A percentile compares a stretch with the other conserved stretches of the same genome.
Conservation (phyloP, 495 filamentous ascomycete species). For the Schizothecium vesticola region DNA sequence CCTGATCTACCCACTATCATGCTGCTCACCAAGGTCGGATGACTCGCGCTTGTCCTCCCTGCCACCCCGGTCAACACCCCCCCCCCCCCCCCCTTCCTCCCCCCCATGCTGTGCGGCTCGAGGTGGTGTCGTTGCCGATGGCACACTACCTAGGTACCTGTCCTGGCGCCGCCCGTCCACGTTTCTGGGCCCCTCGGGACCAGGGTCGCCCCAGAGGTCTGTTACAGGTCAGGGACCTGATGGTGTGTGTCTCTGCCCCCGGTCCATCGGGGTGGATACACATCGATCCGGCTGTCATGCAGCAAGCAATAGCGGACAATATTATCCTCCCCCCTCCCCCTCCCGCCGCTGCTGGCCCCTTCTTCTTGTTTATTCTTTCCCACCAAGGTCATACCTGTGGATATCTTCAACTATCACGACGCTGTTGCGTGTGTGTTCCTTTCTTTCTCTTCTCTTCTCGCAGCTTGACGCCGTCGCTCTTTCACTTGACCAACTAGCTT, state of each 20-base stretch:
- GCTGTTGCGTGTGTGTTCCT: slow-evolving; percentile 43
- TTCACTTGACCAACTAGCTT: slow-evolving; percentile 54
- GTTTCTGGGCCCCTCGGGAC: slow-evolving; percentile 19
- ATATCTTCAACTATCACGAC: slow-evolving; percentile 38
- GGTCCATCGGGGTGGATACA: slow-evolving; percentile 31
- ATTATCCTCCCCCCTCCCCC: slow-evolving; percentile 32
- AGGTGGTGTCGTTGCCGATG: background rate
- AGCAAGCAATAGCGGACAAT: slow-evolving; percentile 29
- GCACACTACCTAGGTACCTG: slow-evolving; percentile 3
- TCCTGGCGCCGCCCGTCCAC: slow-evolving; percentile 18
- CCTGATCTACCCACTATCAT: slow-evolving; percentile 10
- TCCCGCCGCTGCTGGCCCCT: slow-evolving; percentile 25
- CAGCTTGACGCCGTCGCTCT: slow-evolving; percentile 51
- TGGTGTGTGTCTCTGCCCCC: slow-evolving; percentile 23
- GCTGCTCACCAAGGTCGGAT: background rate
- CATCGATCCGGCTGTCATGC: slow-evolving; percentile 32
- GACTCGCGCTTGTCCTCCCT: background rate
- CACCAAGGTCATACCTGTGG: slow-evolving; percentile 35
- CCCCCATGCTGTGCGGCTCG: slow-evolving; percentile 1
- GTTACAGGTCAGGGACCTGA: slow-evolving; percentile 34
- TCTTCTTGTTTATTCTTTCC: slow-evolving; percentile 36
- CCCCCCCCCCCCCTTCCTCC: background rate
- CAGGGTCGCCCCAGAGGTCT: slow-evolving; percentile 32
- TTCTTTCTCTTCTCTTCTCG: slow-evolving; percentile 42
- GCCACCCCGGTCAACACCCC: background rate